phyloP scores from a whole-genome alignment of 257 asterid species.

The Solanum piurae region DNA sequence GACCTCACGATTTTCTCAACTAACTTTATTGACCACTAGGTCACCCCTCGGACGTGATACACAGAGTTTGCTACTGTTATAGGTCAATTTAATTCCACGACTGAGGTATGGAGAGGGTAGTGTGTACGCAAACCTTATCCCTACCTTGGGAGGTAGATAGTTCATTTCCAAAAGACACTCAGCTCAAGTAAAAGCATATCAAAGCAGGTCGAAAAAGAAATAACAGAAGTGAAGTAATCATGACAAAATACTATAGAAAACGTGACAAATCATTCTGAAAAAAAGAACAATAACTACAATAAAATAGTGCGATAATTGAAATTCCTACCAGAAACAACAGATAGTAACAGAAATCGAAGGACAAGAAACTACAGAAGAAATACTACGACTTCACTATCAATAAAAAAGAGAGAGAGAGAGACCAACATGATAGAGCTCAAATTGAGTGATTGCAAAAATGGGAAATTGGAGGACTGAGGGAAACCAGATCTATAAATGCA shows the following conservation, averaged over 20 bases:
- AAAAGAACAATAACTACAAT: not conserved
- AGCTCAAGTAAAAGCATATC: not conserved
- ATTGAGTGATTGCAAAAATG: conserved; percentile 28
- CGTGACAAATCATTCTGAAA: not conserved
- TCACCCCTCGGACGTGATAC: not conserved
- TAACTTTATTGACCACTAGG: not conserved
- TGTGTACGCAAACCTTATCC: not conserved
- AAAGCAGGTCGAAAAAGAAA: not conserved
- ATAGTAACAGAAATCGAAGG: not conserved
- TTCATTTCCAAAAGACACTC: not conserved
- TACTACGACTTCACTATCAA: not conserved
- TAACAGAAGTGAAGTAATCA: not conserved
- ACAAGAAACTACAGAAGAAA: not conserved
- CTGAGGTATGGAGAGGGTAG: not conserved
- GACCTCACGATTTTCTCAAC: not conserved
- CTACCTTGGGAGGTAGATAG: not conserved
- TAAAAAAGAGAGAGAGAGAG: not conserved
- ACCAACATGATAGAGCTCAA: conserved; percentile 29
- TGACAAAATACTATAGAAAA: not conserved
- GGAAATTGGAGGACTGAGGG: conserved; percentile 28
- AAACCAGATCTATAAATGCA: conserved; percentile 36
- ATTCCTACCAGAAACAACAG: not conserved
- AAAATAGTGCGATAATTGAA: not conserved
- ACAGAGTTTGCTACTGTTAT: not conserved
- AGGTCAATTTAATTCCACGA: not conserved